Evolutionary conservation across 202 grass and related monocot species (phyloP).

Genomic region (Zizania palustris): DNA sequence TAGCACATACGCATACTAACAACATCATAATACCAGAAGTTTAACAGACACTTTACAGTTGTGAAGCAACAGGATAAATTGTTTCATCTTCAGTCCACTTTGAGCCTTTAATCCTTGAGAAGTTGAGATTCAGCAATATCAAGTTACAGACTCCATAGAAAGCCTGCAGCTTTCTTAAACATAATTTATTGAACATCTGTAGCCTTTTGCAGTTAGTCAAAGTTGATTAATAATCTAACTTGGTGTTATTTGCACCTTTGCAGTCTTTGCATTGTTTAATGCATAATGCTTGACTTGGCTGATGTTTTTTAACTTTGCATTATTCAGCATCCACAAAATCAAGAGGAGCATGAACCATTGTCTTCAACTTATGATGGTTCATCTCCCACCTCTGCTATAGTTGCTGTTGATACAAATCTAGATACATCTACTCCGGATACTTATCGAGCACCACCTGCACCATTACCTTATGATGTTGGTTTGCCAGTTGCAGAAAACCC

Average conservation of each 20-base stretch:
- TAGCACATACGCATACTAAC: background rate
- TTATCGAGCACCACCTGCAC: conserved; percentile 76
- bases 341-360: conserved; percentile 64
- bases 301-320: conserved; percentile 27
- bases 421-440: conserved; percentile 80
- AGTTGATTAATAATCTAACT: conserved; percentile 13
- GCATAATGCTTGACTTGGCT: conserved; percentile 7
- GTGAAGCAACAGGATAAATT: background rate
- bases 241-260: background rate
- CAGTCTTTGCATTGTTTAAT: background rate
- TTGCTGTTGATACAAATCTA: conserved; percentile 71
- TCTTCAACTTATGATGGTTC: conserved; percentile 61
- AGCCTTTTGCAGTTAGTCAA: background rate
- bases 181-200: background rate
- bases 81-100: background rate
- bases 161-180: background rate
- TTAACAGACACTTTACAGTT: background rate
- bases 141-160: background rate
- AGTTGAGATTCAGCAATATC: conserved; percentile 3
- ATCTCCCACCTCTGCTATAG: conserved; percentile 52
- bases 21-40: background rate
- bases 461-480: conserved; percentile 77
- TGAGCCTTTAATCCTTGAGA: background rate
- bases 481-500: conserved; percentile 44
- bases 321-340: conserved; percentile 64